Evolutionary conservation across 345 rosid species (phyloP).

Genomic region (Salix udensis): DNA sequence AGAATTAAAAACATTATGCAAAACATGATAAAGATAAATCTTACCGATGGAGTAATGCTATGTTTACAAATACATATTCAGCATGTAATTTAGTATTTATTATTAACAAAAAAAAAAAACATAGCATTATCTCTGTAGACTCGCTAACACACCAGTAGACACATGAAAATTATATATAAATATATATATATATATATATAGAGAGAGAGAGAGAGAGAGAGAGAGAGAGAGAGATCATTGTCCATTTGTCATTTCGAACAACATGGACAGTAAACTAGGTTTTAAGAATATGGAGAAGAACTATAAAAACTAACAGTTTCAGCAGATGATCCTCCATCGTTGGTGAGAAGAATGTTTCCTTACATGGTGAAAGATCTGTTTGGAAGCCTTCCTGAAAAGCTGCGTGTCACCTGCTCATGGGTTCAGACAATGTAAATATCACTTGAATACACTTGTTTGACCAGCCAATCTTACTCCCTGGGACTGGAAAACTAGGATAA

Average conservation of each 20-base stretch:
- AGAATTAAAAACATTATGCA: too few species aligned
- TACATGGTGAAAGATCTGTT: constrained; percentile 73
- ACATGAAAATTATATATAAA: too few species aligned
- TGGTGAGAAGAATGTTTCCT: constrained; percentile 76
- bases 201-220: too few species aligned
- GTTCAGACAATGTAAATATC: not conserved
- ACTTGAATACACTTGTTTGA: not conserved
- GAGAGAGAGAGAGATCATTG: not conserved
- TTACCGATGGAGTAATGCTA: too few species aligned
- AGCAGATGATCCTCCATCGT: constrained; percentile 76
- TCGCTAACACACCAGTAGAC: too few species aligned
- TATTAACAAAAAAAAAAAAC: too few species aligned
- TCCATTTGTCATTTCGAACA: constrained; percentile 15
- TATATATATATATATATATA: not conserved
- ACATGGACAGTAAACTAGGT: not conserved
- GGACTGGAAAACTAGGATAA: not conserved
- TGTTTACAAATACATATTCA: too few species aligned
- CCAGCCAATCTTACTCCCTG: not conserved
- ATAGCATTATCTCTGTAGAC: too few species aligned
- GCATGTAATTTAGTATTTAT: too few species aligned
- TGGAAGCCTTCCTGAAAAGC: constrained; percentile 92
- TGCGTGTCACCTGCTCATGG: constrained; percentile 63
- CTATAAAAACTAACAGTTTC: constrained; percentile 42
- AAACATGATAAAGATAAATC: too few species aligned
- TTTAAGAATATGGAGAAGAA: constrained; percentile 3